Evolutionary conservation across 2,329 filamentous ascomycete genomes (phyloP).

Genomic region (Rhinocladiella similis): DNA sequence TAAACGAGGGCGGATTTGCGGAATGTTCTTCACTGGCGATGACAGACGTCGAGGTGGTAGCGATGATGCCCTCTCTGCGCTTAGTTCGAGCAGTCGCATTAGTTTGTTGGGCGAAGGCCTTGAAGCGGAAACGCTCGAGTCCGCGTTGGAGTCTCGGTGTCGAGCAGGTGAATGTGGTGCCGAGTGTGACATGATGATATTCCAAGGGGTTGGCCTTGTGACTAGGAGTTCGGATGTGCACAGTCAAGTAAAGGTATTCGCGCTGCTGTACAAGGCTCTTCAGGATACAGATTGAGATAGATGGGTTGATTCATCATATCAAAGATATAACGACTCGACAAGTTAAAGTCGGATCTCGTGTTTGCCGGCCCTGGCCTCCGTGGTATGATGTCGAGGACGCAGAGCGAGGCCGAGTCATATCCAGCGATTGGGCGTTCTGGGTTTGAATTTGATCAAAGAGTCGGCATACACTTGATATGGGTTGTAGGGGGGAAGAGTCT

Average conservation of each 20-base stretch:
- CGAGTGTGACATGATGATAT: constrained; percentile 18
- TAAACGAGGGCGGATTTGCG: constrained; percentile 23
- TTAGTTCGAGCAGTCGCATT: constrained; percentile 14
- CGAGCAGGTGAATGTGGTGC: constrained; percentile 18
- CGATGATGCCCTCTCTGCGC: constrained; percentile 18
- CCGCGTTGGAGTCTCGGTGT: constrained; percentile 9
- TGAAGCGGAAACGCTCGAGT: constrained; percentile 13
- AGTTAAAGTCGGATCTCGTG: neutral
- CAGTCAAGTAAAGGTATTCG: neutral
- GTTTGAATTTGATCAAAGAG: neutral
- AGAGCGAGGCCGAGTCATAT: neutral
- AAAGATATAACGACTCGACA: neutral
- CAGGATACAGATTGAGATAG: neutral
- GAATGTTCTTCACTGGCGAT: constrained; percentile 15
- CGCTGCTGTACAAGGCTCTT: too few relatives aligned
- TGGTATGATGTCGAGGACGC: constrained; percentile 1
- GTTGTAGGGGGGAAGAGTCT: too few relatives aligned
- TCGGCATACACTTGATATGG: too few relatives aligned
- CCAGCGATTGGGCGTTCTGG: neutral
- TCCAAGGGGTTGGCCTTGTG: neutral
- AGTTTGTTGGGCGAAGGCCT: constrained; percentile 19
- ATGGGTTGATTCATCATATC: neutral
- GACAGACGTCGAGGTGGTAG: constrained; percentile 18
- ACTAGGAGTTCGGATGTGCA: neutral
- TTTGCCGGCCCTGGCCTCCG: neutral